These are phyloP conservation scores for Mortierella sp. DNA, from an alignment of 371 early-diverging fungal genomes.

Conservation along the genomic window DNA sequence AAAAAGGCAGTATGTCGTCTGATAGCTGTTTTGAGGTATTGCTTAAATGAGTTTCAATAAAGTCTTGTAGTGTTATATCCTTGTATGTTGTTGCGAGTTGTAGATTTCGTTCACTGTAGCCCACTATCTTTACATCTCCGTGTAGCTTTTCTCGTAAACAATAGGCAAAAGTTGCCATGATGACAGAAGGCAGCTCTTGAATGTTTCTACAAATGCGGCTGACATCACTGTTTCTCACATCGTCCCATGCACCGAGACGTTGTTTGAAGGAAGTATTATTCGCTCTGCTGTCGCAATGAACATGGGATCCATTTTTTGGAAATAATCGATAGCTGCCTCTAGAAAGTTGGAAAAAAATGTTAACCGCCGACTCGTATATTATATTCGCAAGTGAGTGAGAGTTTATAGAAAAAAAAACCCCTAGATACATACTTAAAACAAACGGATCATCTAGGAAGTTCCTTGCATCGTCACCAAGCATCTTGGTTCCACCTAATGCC, in stretches of 20 bases:
- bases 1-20: not conserved
- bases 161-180: not conserved
- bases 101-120: conserved; percentile 1
- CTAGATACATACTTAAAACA: too few species aligned
- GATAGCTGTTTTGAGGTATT: not conserved
- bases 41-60: not conserved
- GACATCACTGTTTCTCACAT: not conserved
- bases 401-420: too few species aligned
- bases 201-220: not conserved
- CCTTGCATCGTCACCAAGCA: not conserved
- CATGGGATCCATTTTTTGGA: not conserved
- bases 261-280: not conserved
- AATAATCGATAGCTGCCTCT: not conserved
- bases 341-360: not conserved
- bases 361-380: too few species aligned
- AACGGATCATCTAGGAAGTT: not conserved
- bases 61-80: conserved; percentile 1
- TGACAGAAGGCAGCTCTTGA: not conserved
- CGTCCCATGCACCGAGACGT: not conserved
- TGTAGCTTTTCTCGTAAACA: not conserved
- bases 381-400: too few species aligned
- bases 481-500: not conserved
- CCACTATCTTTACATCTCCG: not conserved
- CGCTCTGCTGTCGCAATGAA: not conserved
- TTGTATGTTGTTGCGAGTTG: conserved; percentile 4